Base-by-base conservation (phyloP, 108 stramenopile genomes). In the Pseudonitzschia multiseries region DNA sequence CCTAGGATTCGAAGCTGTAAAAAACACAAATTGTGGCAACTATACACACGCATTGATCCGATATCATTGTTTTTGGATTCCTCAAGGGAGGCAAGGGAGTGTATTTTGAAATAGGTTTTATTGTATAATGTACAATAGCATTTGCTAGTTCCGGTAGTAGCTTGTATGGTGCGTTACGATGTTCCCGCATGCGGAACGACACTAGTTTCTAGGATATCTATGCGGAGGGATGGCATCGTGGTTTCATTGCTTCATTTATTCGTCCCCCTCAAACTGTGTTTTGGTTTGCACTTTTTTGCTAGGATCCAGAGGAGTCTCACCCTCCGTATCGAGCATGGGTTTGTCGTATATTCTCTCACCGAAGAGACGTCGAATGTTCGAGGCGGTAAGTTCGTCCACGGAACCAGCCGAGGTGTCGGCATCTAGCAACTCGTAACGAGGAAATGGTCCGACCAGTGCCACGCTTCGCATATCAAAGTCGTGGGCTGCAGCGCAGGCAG, bases 391-490 rank as follows among this genome's bases (percentile, higher is more conserved):
- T 27, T 81, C 79, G 44, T 71, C 67, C 15, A 83, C 78, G 24
- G 77, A 69, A 0, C 59, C 62, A 52, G 87, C 68, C 17, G 89
- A 73, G n/a, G 78, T 77, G 62, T 93, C 92, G 33, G 92, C 89
- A 20, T 86, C 57, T 12, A 82, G 50, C 20, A 93, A 71, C 63
- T 93, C 92, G 61, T 93, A 91, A n/a, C 75, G 75, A 17, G 88
- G 86, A 67, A 85, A 89, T 12, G 82, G 67, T 56, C 90, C 79
- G 17, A 89, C 79, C 44, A 90, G 52, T 8, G 83, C 72, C 18
- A 93, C 83, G 68, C 80, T 81, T 61, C 87, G 84, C 92, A 91
- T 91, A n/a, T 81, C 78, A 17, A 84, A 76, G 28, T 90, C 89
- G 59, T 86, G 89, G 9, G 88, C 89, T 14, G 80, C 84, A 13